Percentiles rank a stretch among this genome's conserved stretches.
Evolutionary conservation across 2,329 filamentous ascomycete species (phyloP).

Genomic region (Aspergillus transmontanensis): DNA sequence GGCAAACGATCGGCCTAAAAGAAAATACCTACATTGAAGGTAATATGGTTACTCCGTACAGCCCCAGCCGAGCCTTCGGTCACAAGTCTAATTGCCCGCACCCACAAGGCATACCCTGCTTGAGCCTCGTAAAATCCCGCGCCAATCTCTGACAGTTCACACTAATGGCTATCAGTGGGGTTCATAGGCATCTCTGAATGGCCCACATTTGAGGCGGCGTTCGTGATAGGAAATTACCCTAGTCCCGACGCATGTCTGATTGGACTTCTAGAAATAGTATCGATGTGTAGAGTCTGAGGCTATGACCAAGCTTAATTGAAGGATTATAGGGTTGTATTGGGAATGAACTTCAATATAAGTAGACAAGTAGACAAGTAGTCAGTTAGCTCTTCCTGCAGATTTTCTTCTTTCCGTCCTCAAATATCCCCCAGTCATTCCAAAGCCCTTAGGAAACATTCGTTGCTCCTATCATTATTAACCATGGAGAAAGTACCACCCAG

Average conservation of each 20-base stretch:
- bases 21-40: too few relatives aligned
- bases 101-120: constrained; percentile 12
- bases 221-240: not conserved
- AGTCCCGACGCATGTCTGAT: not conserved
- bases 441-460: not conserved
- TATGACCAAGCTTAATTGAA: not conserved
- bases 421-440: too few relatives aligned
- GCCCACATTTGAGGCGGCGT: not conserved
- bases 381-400: too few relatives aligned
- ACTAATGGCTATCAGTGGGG: constrained; percentile 2
- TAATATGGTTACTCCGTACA: not conserved
- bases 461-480: not conserved
- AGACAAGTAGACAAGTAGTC: not conserved
- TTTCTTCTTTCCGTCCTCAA: too few relatives aligned
- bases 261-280: not conserved
- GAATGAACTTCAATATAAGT: not conserved
- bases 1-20: not conserved
- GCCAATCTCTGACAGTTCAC: not conserved
- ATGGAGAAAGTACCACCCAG: constrained; percentile 8
- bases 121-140: constrained; percentile 8
- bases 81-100: not conserved
- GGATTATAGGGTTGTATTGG: not conserved
- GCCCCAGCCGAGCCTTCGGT: not conserved
- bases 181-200: not conserved
- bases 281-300: not conserved